Base-by-base conservation (phyloP, 495 filamentous ascomycete genomes). In the Penicillium angulare region DNA sequence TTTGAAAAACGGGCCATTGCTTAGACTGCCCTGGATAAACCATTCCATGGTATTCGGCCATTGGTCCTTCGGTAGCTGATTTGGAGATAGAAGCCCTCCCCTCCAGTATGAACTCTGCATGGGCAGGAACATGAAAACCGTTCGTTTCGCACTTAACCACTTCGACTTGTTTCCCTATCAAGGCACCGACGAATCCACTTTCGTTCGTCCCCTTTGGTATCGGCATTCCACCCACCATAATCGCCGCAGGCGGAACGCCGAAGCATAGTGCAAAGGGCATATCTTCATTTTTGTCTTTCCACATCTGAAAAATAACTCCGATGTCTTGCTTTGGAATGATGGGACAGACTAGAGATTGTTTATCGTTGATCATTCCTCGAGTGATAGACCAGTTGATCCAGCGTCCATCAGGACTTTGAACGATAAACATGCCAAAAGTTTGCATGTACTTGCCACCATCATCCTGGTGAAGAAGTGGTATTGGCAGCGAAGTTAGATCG, bases 321-420 rank as follows among this genome's bases (percentile, higher is more conserved):
- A 68, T 64, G 33, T 73, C 58, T 50, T 75, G 69, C 3, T 56
- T 56, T 18, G 59, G 46, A 23, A 67, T 66, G 5, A 68, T 58
- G 4, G 56, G 55, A 9, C 69, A 66, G 0, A 53, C 55, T 2
- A 75, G 17, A 8, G 55, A 51, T 7, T 54, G 56, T 26, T 65
- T 67, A 33, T 67, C 68, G 32, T 62, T 36, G 1, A 73, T 56
- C 71, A 75, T 73, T 8, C 61, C 66, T 2, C 71, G 63, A 2
- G 64, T 59, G 33, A 73, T 72, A 9, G 71, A 73, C 69, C 71
- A 72, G 46, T 74, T 74, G 7, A 54, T 61, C 71, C 71, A 74
- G 0, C 38, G 46, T 2, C 59, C 59, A 43, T 72, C 63, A 0
- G 69, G 69, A 2, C 61, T 61, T 29, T 65, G 57, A 2, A 75